Evolutionary conservation across 139 green algal genomes (phyloP).

Genomic region (Volvox africanus): DNA sequence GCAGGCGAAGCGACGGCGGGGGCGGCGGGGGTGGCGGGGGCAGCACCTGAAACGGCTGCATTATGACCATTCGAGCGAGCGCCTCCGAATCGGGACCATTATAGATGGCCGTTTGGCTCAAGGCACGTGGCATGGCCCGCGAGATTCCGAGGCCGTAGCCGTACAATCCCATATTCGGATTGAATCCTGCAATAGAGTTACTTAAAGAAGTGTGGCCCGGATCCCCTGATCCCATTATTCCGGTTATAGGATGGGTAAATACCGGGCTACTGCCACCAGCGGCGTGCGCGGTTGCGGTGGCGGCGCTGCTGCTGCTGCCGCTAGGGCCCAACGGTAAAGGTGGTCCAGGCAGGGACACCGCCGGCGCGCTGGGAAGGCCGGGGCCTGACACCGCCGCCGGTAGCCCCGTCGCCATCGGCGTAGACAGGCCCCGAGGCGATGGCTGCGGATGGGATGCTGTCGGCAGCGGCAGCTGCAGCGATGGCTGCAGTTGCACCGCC

Average conservation of each 20-base stretch:
- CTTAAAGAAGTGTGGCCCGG: not conserved
- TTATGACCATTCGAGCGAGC: not conserved
- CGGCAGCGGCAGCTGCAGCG: not conserved
- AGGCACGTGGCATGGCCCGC: not conserved
- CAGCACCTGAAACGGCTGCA: not conserved
- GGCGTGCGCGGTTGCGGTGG: not conserved
- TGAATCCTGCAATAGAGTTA: not conserved
- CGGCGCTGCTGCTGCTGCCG: too few species aligned
- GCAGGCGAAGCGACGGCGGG: not conserved
- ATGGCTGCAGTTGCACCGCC: not conserved
- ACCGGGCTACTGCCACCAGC: not conserved
- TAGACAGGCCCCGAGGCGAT: not conserved
- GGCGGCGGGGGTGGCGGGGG: not conserved
- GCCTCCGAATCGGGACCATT: not conserved
- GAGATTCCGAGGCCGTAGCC: not conserved
- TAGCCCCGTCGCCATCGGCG: not conserved
- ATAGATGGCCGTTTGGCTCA: slow-evolving; percentile 12
- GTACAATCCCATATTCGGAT: slow-evolving; percentile 8
- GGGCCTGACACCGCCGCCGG: not conserved
- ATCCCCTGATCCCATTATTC: not conserved
- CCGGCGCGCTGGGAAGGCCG: not conserved
- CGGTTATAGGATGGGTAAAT: not conserved
- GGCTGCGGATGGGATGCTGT: not conserved
- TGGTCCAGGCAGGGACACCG: not conserved
- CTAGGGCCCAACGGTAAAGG: not conserved